Base-by-base conservation (phyloP, 495 filamentous ascomycete genomes). In the Penicillium samsonianum region DNA sequence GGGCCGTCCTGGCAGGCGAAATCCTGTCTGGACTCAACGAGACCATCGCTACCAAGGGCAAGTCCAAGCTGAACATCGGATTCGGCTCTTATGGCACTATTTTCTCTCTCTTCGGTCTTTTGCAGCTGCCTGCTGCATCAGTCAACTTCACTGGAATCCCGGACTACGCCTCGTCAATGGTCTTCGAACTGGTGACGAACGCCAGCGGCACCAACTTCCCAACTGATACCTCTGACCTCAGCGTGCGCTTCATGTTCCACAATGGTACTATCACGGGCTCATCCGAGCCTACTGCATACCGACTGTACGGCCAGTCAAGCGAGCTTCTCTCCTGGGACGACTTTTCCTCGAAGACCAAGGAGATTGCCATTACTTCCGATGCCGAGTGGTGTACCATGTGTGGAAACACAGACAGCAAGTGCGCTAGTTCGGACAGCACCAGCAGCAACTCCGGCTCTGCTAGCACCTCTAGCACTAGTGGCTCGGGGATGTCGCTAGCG, bases 211-310 rank as follows among this genome's bases (percentile, higher is more conserved):
- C 55, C 1, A 60, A 61, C 8, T 77, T 81, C 58, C 77, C 77
- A 0, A 44, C 64, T 26, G 1, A 35, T 59, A 11, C 23, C n/a
- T 58, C 58, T 1, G 65, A 68, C 0, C 61, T 82, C 31, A 67
- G 60, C 17, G 78, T 83, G 25, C 74, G 80, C 28, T 83, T 82
- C 67, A 55, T 77, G 25, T 83, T 81, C 63, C 78, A 75, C 58
- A 83, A 83, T 52, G 80, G 79, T 38, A 82, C 80, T 6, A 65
- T 74, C 43, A 64, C 64, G 7, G 62, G 65, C n/a, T 52, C 60
- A 1, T 52, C 37, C 11, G 56, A 68, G 20, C 71, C 70, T 8
- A 67, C 60, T 10, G 61, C 67, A 2, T 82, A 74, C 53, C 73
- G 74, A 1, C 65, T 83, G 38, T 83, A 79, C 30, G 78, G 76